Percentiles rank a stretch among this genome's conserved stretches.
phyloP scores from a whole-genome alignment of 768 basidiomycete genomes.

The Roridomyces roridus region DNA sequence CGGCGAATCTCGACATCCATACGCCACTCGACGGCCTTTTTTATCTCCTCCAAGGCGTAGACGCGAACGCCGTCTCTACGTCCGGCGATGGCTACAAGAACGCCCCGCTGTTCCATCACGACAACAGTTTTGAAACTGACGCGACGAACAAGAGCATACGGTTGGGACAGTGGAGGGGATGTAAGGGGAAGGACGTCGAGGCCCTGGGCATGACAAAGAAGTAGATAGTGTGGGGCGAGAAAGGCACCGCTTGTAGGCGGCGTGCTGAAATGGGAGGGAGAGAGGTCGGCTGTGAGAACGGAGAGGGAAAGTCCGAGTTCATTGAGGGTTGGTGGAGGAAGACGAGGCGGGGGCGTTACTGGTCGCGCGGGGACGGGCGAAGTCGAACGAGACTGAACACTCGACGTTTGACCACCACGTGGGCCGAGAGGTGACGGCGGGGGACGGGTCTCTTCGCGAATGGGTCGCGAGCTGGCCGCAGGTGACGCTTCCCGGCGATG shows the following conservation, averaged over 20 bases:
- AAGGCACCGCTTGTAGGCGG: slow-evolving; percentile 83
- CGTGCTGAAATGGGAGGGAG: slow-evolving; percentile 78
- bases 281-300: slow-evolving; percentile 68
- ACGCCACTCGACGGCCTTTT: slow-evolving; percentile 87
- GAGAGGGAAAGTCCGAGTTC: slow-evolving; percentile 80
- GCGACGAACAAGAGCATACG: slow-evolving; percentile 82
- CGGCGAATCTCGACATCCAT: slow-evolving; percentile 80
- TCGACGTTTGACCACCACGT: slow-evolving; percentile 37
- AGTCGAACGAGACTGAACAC: slow-evolving; percentile 52
- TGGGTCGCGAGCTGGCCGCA: slow-evolving; percentile 30
- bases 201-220: slow-evolving; percentile 86
- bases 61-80: slow-evolving; percentile 86
- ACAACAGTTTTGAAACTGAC: slow-evolving; percentile 88
- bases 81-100: slow-evolving; percentile 89
- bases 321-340: slow-evolving; percentile 72
- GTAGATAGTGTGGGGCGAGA: slow-evolving; percentile 78
- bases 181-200: slow-evolving; percentile 83
- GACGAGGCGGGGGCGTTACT: slow-evolving; percentile 71
- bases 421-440: slow-evolving; percentile 26
- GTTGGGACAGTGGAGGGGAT: slow-evolving; percentile 75
- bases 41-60: slow-evolving; percentile 87
- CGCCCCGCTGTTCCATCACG: slow-evolving; percentile 91
- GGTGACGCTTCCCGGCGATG: slow-evolving; percentile 64
- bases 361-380: slow-evolving; percentile 64
- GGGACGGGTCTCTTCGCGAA: slow-evolving; percentile 39